phyloP scores from a whole-genome alignment of 352 stramenopile genomes.

The Thraustotheca clavata region DNA sequence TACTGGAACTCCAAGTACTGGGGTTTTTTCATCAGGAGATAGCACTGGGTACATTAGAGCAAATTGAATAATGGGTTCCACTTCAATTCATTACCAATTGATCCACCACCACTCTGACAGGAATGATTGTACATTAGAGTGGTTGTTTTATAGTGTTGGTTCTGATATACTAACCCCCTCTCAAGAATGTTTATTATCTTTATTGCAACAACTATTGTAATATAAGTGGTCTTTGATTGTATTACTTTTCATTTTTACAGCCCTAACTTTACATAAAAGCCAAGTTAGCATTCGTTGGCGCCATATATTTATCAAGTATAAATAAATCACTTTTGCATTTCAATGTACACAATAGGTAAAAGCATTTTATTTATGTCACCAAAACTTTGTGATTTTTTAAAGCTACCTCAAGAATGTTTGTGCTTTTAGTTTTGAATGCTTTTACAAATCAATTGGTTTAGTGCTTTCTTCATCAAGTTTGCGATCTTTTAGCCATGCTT shows the following conservation, averaged over 20 bases:
- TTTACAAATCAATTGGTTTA: slow-evolving; percentile 1
- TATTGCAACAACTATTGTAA: neutral
- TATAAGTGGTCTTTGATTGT: neutral
- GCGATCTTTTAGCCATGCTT: slow-evolving; percentile 52
- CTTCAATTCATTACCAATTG: neutral
- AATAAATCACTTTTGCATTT: neutral
- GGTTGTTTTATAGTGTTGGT: neutral
- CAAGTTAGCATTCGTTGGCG: neutral
- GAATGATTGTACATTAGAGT: neutral
- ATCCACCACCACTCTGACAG: neutral
- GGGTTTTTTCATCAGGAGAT: neutral
- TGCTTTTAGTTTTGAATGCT: no score
- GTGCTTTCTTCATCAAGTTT: slow-evolving; percentile 27
- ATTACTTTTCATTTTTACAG: neutral
- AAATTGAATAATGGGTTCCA: neutral
- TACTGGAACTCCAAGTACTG: neutral
- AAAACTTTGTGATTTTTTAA: neutral
- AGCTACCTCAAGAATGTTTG: neutral
- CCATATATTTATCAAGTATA: neutral
- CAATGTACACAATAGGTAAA: neutral
- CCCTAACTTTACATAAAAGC: neutral
- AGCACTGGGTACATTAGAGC: slow-evolving; percentile 2
- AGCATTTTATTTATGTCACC: neutral
- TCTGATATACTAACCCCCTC: neutral
- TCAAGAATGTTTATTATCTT: neutral